A percentile compares a stretch with the other conserved stretches of the same genome.
Conservation (phyloP, 129 eudicot genomes). For the Cynara cardunculus region DNA sequence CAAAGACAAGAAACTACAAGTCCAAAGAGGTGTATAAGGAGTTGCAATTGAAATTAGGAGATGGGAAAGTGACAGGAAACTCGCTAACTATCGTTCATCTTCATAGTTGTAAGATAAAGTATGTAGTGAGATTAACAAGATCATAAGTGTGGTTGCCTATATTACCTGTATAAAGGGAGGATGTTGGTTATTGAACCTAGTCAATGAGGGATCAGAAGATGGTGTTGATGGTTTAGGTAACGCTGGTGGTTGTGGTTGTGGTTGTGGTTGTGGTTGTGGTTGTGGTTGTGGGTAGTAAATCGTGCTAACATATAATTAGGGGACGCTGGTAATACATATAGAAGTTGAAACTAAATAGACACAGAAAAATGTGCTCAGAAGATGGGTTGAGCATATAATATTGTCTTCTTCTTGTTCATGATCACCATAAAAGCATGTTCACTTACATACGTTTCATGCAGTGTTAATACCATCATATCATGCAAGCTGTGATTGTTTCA, state of each 20-base stretch:
- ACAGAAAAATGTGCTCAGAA: no score
- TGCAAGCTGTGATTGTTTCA: background rate
- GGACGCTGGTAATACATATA: background rate
- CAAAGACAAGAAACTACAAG: background rate
- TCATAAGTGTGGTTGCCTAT: background rate
- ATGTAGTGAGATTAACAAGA: background rate
- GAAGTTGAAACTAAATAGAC: background rate
- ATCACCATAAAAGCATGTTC: background rate
- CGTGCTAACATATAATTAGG: no score
- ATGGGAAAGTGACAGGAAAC: background rate
- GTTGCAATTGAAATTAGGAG: background rate
- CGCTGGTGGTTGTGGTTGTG: no score
- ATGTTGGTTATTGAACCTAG: background rate
- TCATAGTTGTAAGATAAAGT: background rate
- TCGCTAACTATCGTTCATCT: background rate
- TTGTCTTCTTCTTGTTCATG: background rate
- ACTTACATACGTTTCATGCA: background rate
- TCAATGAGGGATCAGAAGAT: background rate
- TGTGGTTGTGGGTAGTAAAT: no score
- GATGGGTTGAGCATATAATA: background rate
- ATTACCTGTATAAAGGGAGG: background rate
- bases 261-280: no score
- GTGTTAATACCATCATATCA: background rate
- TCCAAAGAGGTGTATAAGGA: background rate
- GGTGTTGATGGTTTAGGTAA: background rate